A percentile compares a stretch with the other conserved stretches of the same genome.
phyloP scores from a whole-genome alignment of 345 rosid species.

The Abelmoschus esculentus region DNA sequence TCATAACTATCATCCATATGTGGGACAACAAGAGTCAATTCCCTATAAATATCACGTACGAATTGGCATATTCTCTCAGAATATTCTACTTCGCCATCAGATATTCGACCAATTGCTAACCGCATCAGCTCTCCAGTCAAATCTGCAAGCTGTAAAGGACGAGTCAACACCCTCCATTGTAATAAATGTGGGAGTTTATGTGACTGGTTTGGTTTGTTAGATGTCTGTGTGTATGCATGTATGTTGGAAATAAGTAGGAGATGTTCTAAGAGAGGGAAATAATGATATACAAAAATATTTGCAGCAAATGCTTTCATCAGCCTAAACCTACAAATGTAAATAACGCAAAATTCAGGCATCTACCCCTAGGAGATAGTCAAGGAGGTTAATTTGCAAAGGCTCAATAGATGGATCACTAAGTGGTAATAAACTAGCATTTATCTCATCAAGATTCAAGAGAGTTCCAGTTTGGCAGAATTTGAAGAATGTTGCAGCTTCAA shows the following conservation, averaged over 20 bases:
- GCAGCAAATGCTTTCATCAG: neutral
- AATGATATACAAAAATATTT: neutral
- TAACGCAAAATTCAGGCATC: slow-evolving; percentile 13
- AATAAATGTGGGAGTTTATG: neutral
- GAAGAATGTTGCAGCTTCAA: slow-evolving; percentile 92
- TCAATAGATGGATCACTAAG: slow-evolving; percentile 60
- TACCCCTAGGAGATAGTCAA: slow-evolving; percentile 95
- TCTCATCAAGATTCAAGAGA: slow-evolving; percentile 63
- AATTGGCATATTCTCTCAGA: slow-evolving; percentile 72
- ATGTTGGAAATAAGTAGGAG: neutral
- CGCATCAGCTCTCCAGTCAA: slow-evolving; percentile 97
- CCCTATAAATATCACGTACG: slow-evolving; percentile 74
- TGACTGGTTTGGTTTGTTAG: neutral
- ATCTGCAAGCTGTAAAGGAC: slow-evolving; percentile 65
- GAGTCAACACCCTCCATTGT: neutral
- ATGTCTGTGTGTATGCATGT: neutral
- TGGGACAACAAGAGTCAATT: slow-evolving; percentile 69
- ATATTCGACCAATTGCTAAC: slow-evolving; percentile 84
- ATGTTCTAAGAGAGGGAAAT: neutral
- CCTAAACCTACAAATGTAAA: neutral
- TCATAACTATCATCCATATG: slow-evolving; percentile 72
- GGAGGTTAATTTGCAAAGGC: slow-evolving; percentile 78
- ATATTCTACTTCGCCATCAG: slow-evolving; percentile 79
- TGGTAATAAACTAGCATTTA: slow-evolving; percentile 53
- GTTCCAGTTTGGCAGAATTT: slow-evolving; percentile 67